Base-by-base conservation (phyloP, 2,329 filamentous ascomycete species). In the Nannizzia gypsea region DNA sequence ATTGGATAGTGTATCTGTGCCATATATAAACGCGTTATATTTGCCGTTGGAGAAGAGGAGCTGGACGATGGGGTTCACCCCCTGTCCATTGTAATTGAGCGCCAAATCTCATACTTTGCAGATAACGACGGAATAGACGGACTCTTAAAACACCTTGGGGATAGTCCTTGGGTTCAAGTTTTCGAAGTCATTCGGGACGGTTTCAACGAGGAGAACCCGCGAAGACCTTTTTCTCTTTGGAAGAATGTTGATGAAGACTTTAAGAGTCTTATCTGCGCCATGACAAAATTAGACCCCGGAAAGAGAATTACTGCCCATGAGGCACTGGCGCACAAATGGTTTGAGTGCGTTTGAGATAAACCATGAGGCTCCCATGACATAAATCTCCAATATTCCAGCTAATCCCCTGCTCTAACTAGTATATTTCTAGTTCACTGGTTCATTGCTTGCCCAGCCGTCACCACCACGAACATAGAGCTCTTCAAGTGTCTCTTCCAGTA, bases 61-160 rank as follows among this genome's bases (percentile, higher is more conserved):
- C 59, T 71, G 64, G 48, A 66, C 62, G 58, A 71, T 65, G 64
- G 68, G 66, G 64, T 66, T 31, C 72, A 75, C 48, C 68, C 68
- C 15, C 67, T 75, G 52, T 70, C 70, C 48, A 67, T 73, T 63
- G 73, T 79, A 38, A 65, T 79, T 42, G 71, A 76, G 62, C 73
- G 74, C 22, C 77, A 79, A 63, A 71, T 79, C 13, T 80, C 76
- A 2, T 77, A 76, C 64, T 80, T 80, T 66, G 72, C 72, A 46
- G 73, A 79, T 63, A 67, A 69, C 66, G 67, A 76, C 3, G 71
- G 72, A 44, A 69, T 78, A 42, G 67, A 71, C 38, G 72, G 68
- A 17, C 69, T 79, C 59, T 64, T 80, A 38, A 68, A 71, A 55
- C 72, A 76, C 64, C 70, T 79, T 52, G 74, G 73, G 28, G 2